A percentile compares a stretch with the other conserved stretches of the same genome.
phyloP scores from a whole-genome alignment of 805 yeast genomes.

The Teunomyces funiuensis region DNA sequence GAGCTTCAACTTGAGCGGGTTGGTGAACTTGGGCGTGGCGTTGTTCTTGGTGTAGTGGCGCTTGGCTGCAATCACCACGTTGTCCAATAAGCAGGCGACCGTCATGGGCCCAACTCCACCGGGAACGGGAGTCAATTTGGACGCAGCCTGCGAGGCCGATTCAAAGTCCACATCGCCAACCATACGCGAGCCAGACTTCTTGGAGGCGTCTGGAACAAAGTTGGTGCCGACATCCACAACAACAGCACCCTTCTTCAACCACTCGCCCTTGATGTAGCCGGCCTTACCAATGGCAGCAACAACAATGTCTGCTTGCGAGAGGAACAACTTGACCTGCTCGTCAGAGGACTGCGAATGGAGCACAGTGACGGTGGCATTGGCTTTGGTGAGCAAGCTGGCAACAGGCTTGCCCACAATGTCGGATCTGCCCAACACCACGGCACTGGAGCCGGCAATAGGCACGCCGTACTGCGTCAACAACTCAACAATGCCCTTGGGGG shows the following conservation, averaged over 20 bases:
- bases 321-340: slow-evolving; percentile 44
- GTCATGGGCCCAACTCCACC: slow-evolving; percentile 96
- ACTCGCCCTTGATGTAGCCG: slow-evolving; percentile 67
- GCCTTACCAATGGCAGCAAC: slow-evolving; percentile 77
- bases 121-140: slow-evolving; percentile 81
- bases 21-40: slow-evolving; percentile 44
- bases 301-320: slow-evolving; percentile 70
- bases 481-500: slow-evolving; percentile 78
- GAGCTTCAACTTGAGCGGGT: slow-evolving; percentile 58
- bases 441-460: slow-evolving; percentile 60
- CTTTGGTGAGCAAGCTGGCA: slow-evolving; percentile 65
- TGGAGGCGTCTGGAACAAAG: slow-evolving; percentile 62
- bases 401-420: slow-evolving; percentile 86
- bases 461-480: slow-evolving; percentile 59
- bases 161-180: slow-evolving; percentile 79
- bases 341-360: slow-evolving; percentile 68
- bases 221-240: slow-evolving; percentile 86
- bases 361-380: slow-evolving; percentile 73
- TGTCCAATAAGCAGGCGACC: slow-evolving; percentile 75
- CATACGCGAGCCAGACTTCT: slow-evolving; percentile 66
- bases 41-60: slow-evolving; percentile 42
- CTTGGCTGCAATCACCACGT: slow-evolving; percentile 69
- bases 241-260: slow-evolving; percentile 67
- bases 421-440: slow-evolving; percentile 84
- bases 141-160: slow-evolving; percentile 52